phyloP scores from a whole-genome alignment of 176 grass and related monocot species.

The Aegilops bicornis region DNA sequence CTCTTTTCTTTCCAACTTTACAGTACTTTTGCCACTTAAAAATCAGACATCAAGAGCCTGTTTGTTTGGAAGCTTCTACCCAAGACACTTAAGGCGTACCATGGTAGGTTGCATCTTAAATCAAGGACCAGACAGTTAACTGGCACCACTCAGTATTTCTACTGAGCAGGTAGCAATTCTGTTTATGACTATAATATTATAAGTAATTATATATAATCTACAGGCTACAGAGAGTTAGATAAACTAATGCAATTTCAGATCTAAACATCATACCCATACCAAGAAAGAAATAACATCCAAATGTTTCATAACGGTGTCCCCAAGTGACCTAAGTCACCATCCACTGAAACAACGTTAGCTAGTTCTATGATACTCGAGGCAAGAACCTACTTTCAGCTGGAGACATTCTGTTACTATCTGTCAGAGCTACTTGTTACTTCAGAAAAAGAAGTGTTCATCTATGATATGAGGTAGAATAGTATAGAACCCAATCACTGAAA shows the following conservation, averaged over 20 bases:
- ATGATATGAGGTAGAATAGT: background rate
- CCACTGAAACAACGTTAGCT: background rate
- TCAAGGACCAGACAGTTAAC: background rate
- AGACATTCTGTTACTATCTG: constrained; percentile 3
- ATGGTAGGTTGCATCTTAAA: constrained; percentile 21
- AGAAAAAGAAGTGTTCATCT: background rate
- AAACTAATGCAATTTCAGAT: constrained; percentile 5
- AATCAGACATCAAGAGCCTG: background rate
- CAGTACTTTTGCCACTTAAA: background rate
- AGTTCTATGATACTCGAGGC: background rate
- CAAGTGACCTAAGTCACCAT: background rate
- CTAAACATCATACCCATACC: background rate
- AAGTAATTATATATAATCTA: background rate
- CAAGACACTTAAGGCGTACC: background rate
- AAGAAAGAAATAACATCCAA: background rate
- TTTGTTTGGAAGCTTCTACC: background rate
- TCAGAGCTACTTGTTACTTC: background rate
- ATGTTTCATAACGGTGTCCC: background rate
- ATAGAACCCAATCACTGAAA: background rate
- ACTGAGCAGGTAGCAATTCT: background rate
- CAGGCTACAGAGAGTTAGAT: background rate
- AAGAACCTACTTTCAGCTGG: constrained; percentile 6
- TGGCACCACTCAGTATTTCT: background rate
- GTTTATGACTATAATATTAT: background rate
- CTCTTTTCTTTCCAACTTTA: background rate